Conservation (phyloP, 805 yeast species). For the Saturnispora ahearnii region DNA sequence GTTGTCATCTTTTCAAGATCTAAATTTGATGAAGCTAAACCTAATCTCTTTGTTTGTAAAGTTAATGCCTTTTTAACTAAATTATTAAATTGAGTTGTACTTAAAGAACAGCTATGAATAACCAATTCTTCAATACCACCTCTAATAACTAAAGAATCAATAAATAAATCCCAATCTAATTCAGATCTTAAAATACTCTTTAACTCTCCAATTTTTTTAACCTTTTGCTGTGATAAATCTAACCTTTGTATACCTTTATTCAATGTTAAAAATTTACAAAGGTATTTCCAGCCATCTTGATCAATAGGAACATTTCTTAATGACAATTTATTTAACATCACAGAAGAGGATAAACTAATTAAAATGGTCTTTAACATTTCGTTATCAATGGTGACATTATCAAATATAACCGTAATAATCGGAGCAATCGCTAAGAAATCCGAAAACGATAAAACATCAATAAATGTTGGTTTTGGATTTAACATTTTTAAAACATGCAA, state of each 20-base stretch:
- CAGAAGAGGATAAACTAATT: constrained; percentile 36
- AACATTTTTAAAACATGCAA: constrained; percentile 46
- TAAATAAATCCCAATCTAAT: constrained; percentile 47
- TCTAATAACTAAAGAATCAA: constrained; percentile 32
- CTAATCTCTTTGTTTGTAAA: constrained; percentile 39
- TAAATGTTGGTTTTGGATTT: constrained; percentile 50
- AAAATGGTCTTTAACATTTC: constrained; percentile 45
- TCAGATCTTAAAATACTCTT: constrained; percentile 31
- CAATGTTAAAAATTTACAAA: constrained; percentile 39
- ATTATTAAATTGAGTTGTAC: constrained; percentile 32
- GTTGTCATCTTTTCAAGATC: constrained; percentile 33
- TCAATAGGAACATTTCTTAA: constrained; percentile 49
- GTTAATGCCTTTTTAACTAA: constrained; percentile 35
- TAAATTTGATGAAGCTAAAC: constrained; percentile 45
- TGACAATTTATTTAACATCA: constrained; percentile 41
- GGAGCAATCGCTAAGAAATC: constrained; percentile 51
- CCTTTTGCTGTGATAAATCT: constrained; percentile 49
- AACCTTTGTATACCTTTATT: constrained; percentile 39
- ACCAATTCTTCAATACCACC: constrained; percentile 53
- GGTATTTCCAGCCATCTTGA: constrained; percentile 39
- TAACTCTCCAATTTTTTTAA: constrained; percentile 34
- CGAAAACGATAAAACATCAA: constrained; percentile 47
- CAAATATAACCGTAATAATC: constrained; percentile 45
- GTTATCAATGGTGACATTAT: constrained; percentile 45
- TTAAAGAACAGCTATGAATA: constrained; percentile 45